Evolutionary conservation across 2,329 filamentous ascomycete genomes (phyloP).

Genomic region (Pseudocercospora crystallina): DNA sequence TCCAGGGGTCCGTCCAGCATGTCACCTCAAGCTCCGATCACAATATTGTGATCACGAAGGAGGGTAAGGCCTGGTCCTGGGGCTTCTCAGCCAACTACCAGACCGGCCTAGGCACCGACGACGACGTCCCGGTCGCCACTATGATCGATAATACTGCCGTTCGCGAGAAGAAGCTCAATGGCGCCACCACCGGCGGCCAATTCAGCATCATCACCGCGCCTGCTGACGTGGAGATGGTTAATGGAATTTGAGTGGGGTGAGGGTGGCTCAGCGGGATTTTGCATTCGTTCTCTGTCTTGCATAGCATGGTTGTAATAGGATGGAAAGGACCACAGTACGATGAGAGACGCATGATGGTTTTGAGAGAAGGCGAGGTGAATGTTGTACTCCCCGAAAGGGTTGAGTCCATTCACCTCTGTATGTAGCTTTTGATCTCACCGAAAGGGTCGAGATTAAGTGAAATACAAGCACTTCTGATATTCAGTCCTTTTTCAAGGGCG

Average conservation of each 20-base stretch:
- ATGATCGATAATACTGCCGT: constrained; percentile 83
- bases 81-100: constrained; percentile 80
- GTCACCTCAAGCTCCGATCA: constrained; percentile 65
- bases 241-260: constrained; percentile 6
- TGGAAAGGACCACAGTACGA: not conserved
- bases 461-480: too few relatives aligned
- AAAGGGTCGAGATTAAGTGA: too few relatives aligned
- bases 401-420: too few relatives aligned
- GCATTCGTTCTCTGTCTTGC: not conserved
- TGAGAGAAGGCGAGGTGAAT: not conserved
- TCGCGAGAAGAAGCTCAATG: constrained; percentile 69
- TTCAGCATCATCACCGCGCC: constrained; percentile 58
- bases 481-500: too few relatives aligned
- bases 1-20: constrained; percentile 46
- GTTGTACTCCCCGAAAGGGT: too few relatives aligned
- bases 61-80: constrained; percentile 74
- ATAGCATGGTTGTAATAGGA: not conserved
- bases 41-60: constrained; percentile 66
- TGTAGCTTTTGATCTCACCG: too few relatives aligned
- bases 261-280: not conserved
- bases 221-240: constrained; percentile 14
- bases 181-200: constrained; percentile 85
- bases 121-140: constrained; percentile 76
- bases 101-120: constrained; percentile 73
- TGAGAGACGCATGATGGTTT: not conserved